Base-by-base conservation (phyloP, 1,284 basidiomycete species). In the Ustilago trichophora region DNA sequence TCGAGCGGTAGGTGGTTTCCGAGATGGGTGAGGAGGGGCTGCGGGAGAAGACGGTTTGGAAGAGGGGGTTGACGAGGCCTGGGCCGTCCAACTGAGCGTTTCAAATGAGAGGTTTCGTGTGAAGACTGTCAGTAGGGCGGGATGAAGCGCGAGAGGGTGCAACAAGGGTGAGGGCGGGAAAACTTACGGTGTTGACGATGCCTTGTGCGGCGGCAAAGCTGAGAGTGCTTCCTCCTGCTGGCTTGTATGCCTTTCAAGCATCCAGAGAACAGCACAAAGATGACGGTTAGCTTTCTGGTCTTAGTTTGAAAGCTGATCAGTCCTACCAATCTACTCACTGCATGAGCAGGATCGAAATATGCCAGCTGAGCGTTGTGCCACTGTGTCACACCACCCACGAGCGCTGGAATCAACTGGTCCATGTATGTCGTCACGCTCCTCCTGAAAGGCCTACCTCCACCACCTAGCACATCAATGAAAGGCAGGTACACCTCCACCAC, bases 261-360 rank as follows among this genome's bases (percentile, higher is more conserved):
- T 8, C 7, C 15, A 18, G 16, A n/a, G 15, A 4, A 19, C 10
- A 1, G n/a, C n/a, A n/a, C n/a, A n/a, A n/a, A n/a, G n/a, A n/a
- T n/a, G n/a, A n/a, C n/a, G n/a, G n/a, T n/a, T n/a, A n/a, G n/a
- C n/a, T n/a, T n/a, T n/a, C n/a, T n/a, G n/a, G n/a, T n/a, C n/a
- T n/a, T n/a, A n/a, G n/a, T n/a, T n/a, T n/a, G n/a, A n/a, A n/a
- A n/a, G n/a, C n/a, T n/a, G n/a, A n/a, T n/a, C n/a, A n/a, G n/a
- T n/a, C n/a, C n/a, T n/a, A n/a, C n/a, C n/a, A n/a, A n/a, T n/a
- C n/a, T 13, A 37, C 45, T 19, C 25, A 49, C 54, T 11, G 48
- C 56, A 37, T 58, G 56, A 16, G 29, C 42, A 12, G 48, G 56
- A 16, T 58, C 56, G 25, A 58, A 58, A 33, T 46, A 35, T 3